phyloP scores from a whole-genome alignment of 306 rosid species.

The Trichosanthes truncata region DNA sequence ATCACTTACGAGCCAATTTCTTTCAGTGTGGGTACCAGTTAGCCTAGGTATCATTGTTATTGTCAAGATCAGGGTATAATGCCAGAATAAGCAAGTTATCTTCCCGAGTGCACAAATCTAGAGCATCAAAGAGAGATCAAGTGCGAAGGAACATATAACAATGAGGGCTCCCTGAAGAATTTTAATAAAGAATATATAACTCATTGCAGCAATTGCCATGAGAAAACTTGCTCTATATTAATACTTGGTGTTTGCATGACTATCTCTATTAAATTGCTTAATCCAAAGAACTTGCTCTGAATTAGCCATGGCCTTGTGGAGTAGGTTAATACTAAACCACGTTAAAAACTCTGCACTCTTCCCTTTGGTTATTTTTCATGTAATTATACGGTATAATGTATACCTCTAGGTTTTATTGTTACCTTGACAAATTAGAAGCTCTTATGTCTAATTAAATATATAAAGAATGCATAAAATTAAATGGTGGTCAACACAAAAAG shows the following conservation, averaged over 20 bases:
- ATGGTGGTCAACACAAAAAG: background rate
- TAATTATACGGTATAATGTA: background rate
- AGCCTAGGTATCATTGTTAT: too few species aligned
- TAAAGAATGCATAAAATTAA: background rate
- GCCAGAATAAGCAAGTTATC: background rate
- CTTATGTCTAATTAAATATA: background rate
- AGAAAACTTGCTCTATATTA: background rate
- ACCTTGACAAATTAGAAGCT: background rate
- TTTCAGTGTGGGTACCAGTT: too few species aligned
- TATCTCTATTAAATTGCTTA: background rate
- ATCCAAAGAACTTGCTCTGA: background rate
- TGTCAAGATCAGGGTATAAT: background rate
- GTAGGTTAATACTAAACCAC: background rate
- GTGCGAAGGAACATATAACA: background rate
- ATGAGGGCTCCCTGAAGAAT: background rate
- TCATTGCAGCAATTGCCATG: background rate
- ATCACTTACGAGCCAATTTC: too few species aligned
- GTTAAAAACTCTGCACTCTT: background rate
- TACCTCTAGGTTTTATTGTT: background rate
- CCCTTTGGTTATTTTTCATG: background rate
- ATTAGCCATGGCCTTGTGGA: background rate
- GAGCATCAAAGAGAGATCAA: too few species aligned
- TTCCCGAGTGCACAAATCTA: background rate
- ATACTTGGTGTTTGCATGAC: background rate
- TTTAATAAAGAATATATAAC: background rate